Evolutionary conservation across 2,329 filamentous ascomycete genomes (phyloP).

Genomic region (Daldinia sp.): DNA sequence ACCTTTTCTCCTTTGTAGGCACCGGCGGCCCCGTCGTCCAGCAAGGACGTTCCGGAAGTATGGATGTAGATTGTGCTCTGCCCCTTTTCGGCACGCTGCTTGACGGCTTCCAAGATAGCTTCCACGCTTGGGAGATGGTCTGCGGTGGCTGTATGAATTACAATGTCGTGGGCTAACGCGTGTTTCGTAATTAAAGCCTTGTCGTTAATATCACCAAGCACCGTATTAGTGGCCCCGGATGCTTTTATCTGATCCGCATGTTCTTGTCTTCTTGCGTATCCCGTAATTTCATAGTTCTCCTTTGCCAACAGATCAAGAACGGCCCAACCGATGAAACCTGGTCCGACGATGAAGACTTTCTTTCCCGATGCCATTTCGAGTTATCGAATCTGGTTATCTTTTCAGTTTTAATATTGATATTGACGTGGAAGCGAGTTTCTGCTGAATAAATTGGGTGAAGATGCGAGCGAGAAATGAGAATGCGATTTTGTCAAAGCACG

Average conservation of each 20-base stretch:
- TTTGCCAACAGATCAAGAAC: constrained; percentile 58
- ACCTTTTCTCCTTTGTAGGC: constrained; percentile 54
- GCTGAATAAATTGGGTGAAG: neutral
- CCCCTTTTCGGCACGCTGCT: constrained; percentile 53
- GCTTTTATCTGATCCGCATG: constrained; percentile 53
- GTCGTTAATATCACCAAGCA: constrained; percentile 58
- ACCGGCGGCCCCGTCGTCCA: constrained; percentile 55
- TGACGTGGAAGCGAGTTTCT: neutral
- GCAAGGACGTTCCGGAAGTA: constrained; percentile 58
- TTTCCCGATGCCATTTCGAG: constrained; percentile 43
- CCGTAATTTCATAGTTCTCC: constrained; percentile 58
- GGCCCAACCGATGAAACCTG: constrained; percentile 62
- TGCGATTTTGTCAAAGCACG: neutral
- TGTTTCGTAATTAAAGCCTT: constrained; percentile 55
- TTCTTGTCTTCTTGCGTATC: constrained; percentile 56
- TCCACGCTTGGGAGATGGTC: constrained; percentile 60
- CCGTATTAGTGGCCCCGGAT: constrained; percentile 52
- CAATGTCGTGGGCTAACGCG: constrained; percentile 55
- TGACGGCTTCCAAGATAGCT: constrained; percentile 59
- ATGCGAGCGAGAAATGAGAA: neutral
- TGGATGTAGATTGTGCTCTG: constrained; percentile 62
- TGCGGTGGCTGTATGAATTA: constrained; percentile 63
- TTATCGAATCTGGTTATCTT: neutral
- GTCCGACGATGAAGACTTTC: constrained; percentile 59
- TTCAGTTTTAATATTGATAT: neutral